These are phyloP conservation scores for Desmodesmus armatus DNA, from an alignment of 139 green algal species.

Conservation along the genomic window DNA sequence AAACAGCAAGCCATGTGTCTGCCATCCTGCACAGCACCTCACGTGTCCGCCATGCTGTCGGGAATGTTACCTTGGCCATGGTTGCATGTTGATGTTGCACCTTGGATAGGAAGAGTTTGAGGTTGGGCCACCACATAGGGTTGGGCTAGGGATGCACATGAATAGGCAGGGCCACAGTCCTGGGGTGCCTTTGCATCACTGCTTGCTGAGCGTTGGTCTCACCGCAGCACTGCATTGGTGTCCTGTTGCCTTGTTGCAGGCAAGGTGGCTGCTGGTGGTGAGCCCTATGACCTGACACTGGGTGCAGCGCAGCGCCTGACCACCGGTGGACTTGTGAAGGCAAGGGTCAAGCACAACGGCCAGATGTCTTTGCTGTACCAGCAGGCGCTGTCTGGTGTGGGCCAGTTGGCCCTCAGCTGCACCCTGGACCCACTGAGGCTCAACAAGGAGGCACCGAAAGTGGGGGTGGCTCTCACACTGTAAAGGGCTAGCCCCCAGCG, in stretches of 20 bases:
- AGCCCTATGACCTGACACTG: slow-evolving; percentile 14
- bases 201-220: not conserved
- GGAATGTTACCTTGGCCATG: too few relatives aligned
- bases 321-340: slow-evolving; percentile 22
- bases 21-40: too few relatives aligned
- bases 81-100: too few relatives aligned
- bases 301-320: slow-evolving; percentile 25
- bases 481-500: not conserved
- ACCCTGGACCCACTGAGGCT: not conserved
- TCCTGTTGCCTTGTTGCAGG: not conserved
- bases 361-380: slow-evolving; percentile 21
- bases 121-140: too few relatives aligned
- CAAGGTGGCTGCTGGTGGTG: not conserved
- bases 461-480: slow-evolving; percentile 9
- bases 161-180: not conserved
- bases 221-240: not conserved
- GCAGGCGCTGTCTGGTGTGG: slow-evolving; percentile 9
- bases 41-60: too few relatives aligned
- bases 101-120: too few relatives aligned
- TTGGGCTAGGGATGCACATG: too few relatives aligned
- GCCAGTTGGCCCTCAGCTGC: slow-evolving; percentile 3
- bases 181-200: not conserved
- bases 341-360: not conserved
- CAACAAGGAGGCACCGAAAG: not conserved
- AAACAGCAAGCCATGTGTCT: too few relatives aligned